A percentile compares a stretch with the other conserved stretches of the same genome.
Evolutionary conservation across 108 stramenopile species (phyloP).

Genomic region (Skeletonema potamos): DNA sequence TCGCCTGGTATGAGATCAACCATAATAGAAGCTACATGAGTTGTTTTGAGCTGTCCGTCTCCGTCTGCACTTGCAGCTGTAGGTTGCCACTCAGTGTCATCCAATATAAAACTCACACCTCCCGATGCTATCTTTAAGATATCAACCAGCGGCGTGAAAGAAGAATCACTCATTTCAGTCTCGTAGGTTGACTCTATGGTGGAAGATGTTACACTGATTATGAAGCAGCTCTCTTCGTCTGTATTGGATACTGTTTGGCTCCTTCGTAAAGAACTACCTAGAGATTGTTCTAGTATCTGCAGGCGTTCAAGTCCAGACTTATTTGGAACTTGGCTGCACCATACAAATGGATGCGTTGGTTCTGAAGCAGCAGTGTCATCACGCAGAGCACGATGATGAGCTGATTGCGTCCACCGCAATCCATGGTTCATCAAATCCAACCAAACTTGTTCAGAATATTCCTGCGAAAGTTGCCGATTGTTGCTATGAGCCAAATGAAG

Average conservation of each 20-base stretch:
- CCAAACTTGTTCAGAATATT: constrained; percentile 8
- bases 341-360: constrained; percentile 15
- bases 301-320: constrained; percentile 27
- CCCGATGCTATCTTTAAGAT: constrained; percentile 30
- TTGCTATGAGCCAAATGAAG: neutral
- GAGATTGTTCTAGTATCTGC: constrained; percentile 1
- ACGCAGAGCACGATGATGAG: neutral
- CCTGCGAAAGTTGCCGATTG: neutral
- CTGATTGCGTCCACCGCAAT: constrained; percentile 1
- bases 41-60: neutral
- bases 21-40: neutral
- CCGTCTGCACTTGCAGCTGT: neutral
- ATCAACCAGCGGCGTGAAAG: constrained; percentile 37
- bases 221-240: constrained; percentile 35
- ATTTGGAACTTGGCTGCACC: constrained; percentile 20
- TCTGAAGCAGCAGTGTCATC: neutral
- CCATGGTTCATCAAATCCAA: constrained; percentile 22
- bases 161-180: neutral
- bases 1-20: neutral
- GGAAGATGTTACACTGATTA: constrained; percentile 16
- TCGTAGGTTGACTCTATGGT: neutral
- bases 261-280: constrained; percentile 2
- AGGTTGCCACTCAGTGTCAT: constrained; percentile 20
- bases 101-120: constrained; percentile 10
- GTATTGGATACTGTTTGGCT: constrained; percentile 35